phyloP scores from a whole-genome alignment of 805 yeast species.

The Cyberlindnera xishuangbannaensis region DNA sequence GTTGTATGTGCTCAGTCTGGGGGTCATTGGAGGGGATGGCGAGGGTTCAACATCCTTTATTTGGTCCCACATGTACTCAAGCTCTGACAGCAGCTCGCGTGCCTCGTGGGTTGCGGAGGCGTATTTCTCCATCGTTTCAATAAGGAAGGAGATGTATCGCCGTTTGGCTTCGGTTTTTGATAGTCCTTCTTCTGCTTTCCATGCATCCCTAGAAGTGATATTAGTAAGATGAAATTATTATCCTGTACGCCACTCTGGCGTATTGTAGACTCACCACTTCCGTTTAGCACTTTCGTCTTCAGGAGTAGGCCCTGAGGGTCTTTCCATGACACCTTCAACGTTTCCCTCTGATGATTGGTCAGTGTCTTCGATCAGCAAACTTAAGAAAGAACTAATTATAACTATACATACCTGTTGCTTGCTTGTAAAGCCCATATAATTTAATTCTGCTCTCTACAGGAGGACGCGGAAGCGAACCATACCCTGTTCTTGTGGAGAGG shows the following conservation, averaged over 20 bases:
- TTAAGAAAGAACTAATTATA: too few relatives aligned
- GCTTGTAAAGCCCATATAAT: conserved; percentile 80
- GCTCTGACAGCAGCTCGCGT: conserved; percentile 55
- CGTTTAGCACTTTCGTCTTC: conserved; percentile 64
- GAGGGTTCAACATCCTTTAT: conserved; percentile 40
- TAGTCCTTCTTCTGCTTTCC: conserved; percentile 72
- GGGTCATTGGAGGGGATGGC: conserved; percentile 18
- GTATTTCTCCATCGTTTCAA: conserved; percentile 66
- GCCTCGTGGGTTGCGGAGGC: conserved; percentile 67
- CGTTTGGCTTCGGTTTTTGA: conserved; percentile 68
- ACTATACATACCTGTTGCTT: too few relatives aligned
- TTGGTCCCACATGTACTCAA: conserved; percentile 73
- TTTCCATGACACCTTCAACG: conserved; percentile 58
- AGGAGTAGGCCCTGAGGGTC: conserved; percentile 54
- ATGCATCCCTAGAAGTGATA: too few relatives aligned
- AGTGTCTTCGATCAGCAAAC: too few relatives aligned
- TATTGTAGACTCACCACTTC: too few relatives aligned
- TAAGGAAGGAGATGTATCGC: conserved; percentile 57
- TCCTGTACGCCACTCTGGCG: too few relatives aligned
- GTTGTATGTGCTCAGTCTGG: conserved; percentile 10
- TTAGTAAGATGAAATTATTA: too few relatives aligned
- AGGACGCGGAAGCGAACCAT: conserved; percentile 67
- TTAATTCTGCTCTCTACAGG: conserved; percentile 63
- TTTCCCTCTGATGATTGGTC: conserved; percentile 53
- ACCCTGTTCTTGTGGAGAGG: conserved; percentile 56